A percentile compares a stretch with the other conserved stretches of the same genome.
Conservation (phyloP, 2,329 filamentous ascomycete species). For the Zymoseptoria ardabiliae region DNA sequence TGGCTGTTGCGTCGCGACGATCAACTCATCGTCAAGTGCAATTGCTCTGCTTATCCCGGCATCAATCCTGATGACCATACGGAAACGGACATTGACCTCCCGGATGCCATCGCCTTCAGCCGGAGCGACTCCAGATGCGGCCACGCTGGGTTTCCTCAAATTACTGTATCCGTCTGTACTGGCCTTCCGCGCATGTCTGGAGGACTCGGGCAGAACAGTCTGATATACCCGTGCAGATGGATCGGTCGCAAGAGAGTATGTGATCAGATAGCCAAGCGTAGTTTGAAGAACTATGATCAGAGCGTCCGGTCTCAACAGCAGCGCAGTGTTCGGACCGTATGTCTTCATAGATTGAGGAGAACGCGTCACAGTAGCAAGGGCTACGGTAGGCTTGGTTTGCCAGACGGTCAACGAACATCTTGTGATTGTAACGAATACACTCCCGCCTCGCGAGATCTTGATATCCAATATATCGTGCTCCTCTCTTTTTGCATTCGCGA, state of each 20-base stretch:
- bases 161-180: slow-evolving; percentile 33
- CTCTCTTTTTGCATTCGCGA: background rate
- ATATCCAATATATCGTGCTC: slow-evolving; percentile 57
- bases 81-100: slow-evolving; percentile 84
- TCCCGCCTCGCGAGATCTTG: slow-evolving; percentile 68
- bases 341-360: slow-evolving; percentile 70
- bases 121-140: slow-evolving; percentile 47
- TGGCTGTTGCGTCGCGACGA: slow-evolving; percentile 86
- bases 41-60: slow-evolving; percentile 84
- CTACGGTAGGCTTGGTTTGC: slow-evolving; percentile 89
- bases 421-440: slow-evolving; percentile 83
- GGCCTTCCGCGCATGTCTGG: slow-evolving; percentile 43
- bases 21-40: slow-evolving; percentile 83
- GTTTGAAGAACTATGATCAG: slow-evolving; percentile 90
- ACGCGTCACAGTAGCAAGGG: slow-evolving; percentile 77
- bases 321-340: slow-evolving; percentile 77
- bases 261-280: slow-evolving; percentile 77
- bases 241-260: slow-evolving; percentile 84
- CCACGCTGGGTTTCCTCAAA: slow-evolving; percentile 15
- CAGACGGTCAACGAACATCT: slow-evolving; percentile 81
- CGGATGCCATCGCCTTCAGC: slow-evolving; percentile 76
- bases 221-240: slow-evolving; percentile 77
- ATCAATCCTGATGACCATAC: slow-evolving; percentile 97
- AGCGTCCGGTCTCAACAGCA: slow-evolving; percentile 83
- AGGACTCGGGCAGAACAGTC: slow-evolving; percentile 61